Base-by-base conservation (phyloP, 2,329 filamentous ascomycete species). In the Diplocarpon rosae region DNA sequence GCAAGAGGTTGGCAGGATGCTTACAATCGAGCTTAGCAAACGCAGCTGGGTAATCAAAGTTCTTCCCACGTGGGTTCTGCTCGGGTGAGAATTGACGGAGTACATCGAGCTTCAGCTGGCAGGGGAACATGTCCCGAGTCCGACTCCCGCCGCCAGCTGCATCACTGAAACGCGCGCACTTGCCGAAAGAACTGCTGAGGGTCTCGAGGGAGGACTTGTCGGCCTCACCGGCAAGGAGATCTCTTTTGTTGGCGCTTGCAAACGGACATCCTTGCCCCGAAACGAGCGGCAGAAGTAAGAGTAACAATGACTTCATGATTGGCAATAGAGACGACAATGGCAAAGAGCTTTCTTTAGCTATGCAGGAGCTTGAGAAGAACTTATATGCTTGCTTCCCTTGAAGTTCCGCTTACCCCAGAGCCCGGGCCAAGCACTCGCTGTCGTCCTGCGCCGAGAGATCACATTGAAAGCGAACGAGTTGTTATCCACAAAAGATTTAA, bases 1-100 rank as follows among this genome's bases (percentile, higher is more conserved):
- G 20, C 20, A n/a, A n/a, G n/a, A n/a, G 20, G 20, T 7, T 7
- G 20, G 20, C 20, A 3, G 15, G 13, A 37, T 20, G 49, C 53
- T 69, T 65, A 59, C 76, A 78, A 62, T 78, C 74, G 42, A 78
- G 64, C 58, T 63, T 73, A 62, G 75, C 73, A 65, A 78, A 78
- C 29, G 72, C 74, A 15, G 68, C 62, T 16, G 69, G 67, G 60
- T 78, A 78, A 62, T 77, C 69, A 59, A 78, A 76, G 54, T 70
- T 67, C 48, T 66, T 63, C 54, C 49, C 59, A 48, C 70, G 59
- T 0, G 75, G 75, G 55, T 76, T 74, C 50, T 70, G 69, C 39
- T 66, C 61, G 34, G 65, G 55, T 28, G 67, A 69, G 57, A 77
- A 69, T 62, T 78, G 75, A 58, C 75, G 74, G 40, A 78, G 69